Conservation (phyloP, 2,329 filamentous ascomycete species). For the Aspergillus sp. region DNA sequence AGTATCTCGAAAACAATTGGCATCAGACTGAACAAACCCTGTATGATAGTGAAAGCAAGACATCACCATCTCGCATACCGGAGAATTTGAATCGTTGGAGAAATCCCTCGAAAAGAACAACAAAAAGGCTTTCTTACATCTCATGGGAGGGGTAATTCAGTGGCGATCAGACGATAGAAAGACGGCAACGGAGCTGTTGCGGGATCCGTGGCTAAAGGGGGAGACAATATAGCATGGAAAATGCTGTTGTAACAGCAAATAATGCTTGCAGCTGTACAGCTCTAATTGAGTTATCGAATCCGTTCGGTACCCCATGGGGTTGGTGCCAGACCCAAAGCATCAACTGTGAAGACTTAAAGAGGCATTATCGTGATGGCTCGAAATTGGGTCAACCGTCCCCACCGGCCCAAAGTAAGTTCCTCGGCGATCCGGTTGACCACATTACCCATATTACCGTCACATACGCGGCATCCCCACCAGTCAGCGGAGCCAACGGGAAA, state of each 20-base stretch:
- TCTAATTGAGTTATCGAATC: not conserved
- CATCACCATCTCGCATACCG: constrained; percentile 16
- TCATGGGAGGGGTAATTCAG: constrained; percentile 22
- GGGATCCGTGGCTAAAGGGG: constrained; percentile 22
- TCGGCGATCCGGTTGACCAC: not conserved
- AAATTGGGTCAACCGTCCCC: not conserved
- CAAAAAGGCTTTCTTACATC: constrained; percentile 19
- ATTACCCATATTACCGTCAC: not conserved
- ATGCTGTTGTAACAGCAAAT: no score
- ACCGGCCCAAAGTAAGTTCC: not conserved
- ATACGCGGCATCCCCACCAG: not conserved
- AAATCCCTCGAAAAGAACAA: constrained; percentile 18
- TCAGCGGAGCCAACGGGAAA: not conserved
- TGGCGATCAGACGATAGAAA: constrained; percentile 24
- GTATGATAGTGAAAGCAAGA: constrained; percentile 19
- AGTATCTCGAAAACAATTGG: no score
- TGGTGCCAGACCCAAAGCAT: not conserved
- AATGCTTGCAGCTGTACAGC: no score
- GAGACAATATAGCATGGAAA: not conserved
- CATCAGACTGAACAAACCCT: no score
- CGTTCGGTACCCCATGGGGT: not conserved
- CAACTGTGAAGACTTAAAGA: not conserved
- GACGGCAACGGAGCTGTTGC: constrained; percentile 20
- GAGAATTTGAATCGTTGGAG: constrained; percentile 21
- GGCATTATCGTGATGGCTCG: not conserved